Evolutionary conservation across 768 basidiomycete species (phyloP).

Genomic region (Chiua virens): DNA sequence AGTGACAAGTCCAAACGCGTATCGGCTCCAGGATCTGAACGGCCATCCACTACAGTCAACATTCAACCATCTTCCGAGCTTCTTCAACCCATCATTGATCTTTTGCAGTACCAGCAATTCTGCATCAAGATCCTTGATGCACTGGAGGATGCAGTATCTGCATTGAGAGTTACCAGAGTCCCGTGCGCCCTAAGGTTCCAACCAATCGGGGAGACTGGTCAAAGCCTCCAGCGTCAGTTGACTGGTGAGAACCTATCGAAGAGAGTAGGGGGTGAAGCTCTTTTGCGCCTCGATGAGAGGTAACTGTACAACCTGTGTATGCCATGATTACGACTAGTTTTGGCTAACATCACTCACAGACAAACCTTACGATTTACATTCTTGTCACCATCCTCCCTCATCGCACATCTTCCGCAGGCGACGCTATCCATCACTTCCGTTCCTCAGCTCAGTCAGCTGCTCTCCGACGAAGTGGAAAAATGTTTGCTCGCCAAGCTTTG

Average conservation of each 20-base stretch:
- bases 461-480: constrained; percentile 75
- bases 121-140: constrained; percentile 61
- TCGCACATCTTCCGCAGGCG: constrained; percentile 79
- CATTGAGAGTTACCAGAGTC: constrained; percentile 56
- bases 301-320: constrained; percentile 23
- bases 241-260: constrained; percentile 41
- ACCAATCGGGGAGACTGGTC: constrained; percentile 66
- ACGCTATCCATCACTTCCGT: constrained; percentile 73
- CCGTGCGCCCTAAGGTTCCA: constrained; percentile 56
- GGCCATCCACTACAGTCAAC: constrained; percentile 20
- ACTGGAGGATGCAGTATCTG: constrained; percentile 48
- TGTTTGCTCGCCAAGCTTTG: constrained; percentile 70
- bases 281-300: constrained; percentile 71
- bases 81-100: constrained; percentile 73
- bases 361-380: constrained; percentile 77
- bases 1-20: constrained; percentile 44
- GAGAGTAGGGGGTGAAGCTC: constrained; percentile 67
- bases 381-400: constrained; percentile 69
- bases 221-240: constrained; percentile 49
- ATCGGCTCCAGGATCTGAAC: constrained; percentile 25
- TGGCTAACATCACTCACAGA: constrained; percentile 35
- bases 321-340: background rate
- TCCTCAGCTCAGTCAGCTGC: constrained; percentile 70
- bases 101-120: constrained; percentile 79
- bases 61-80: constrained; percentile 43